Percentiles rank a stretch among this genome's conserved stretches.
These are phyloP conservation scores for Berkeleyomyces basicola DNA, from an alignment of 2,329 filamentous ascomycete genomes.

Conservation along the genomic window DNA sequence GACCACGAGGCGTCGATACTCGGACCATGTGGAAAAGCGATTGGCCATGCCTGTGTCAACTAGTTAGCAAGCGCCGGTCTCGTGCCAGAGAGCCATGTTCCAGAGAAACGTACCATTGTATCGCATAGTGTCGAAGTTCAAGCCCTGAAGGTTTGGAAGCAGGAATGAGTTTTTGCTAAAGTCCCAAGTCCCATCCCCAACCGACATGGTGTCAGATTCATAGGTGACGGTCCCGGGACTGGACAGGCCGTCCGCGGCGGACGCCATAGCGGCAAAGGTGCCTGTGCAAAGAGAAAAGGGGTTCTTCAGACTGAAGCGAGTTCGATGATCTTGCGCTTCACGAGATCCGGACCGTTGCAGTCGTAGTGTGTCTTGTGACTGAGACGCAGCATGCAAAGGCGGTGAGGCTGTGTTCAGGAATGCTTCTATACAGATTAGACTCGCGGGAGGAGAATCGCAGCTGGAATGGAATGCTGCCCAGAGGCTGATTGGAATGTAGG, in stretches of 20 bases:
- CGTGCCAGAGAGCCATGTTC: background rate
- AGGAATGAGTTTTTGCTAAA: slow-evolving; percentile 61
- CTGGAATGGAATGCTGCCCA: background rate
- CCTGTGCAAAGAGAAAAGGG: background rate
- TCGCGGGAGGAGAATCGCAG: background rate
- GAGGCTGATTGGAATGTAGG: background rate
- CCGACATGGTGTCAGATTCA: slow-evolving; percentile 54
- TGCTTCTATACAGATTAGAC: background rate
- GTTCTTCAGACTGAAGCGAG: background rate
- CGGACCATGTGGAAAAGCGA: slow-evolving; percentile 49
- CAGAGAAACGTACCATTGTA: slow-evolving; percentile 51
- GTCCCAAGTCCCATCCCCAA: slow-evolving; percentile 76
- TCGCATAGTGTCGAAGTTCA: slow-evolving; percentile 67
- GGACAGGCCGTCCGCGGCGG: slow-evolving; percentile 42
- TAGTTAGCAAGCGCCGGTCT: background rate
- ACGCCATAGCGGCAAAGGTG: slow-evolving; percentile 40
- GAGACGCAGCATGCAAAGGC: background rate
- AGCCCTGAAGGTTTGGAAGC: slow-evolving; percentile 56
- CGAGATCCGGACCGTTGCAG: background rate
- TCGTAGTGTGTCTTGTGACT: background rate
- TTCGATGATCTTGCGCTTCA: background rate
- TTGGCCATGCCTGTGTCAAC: slow-evolving; percentile 55
- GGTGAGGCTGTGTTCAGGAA: background rate
- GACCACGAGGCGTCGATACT: slow-evolving; percentile 54
- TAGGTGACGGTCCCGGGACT: slow-evolving; percentile 58